A percentile compares a stretch with the other conserved stretches of the same genome.
These are phyloP conservation scores for Penicillium lividum DNA, from an alignment of 495 filamentous ascomycete species.

Conservation along the genomic window DNA sequence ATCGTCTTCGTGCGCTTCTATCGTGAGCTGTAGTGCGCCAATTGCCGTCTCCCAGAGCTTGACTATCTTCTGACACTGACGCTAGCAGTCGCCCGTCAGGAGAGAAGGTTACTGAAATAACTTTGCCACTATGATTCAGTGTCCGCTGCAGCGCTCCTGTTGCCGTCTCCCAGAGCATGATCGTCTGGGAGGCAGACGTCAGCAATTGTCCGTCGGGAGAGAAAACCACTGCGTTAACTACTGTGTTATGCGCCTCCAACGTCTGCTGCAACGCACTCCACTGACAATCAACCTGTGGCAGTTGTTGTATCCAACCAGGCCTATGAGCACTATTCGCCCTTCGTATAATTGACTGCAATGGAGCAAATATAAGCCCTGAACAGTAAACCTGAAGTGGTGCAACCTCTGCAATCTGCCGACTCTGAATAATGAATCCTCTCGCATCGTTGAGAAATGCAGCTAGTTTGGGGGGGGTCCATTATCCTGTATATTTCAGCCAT, in stretches of 20 bases:
- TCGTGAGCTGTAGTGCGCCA: no score
- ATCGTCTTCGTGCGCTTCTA: neutral
- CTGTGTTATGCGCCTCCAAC: neutral
- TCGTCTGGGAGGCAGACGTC: no score
- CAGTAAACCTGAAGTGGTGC: conserved; percentile 26
- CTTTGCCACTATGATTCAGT: no score
- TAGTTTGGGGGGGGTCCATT: no score
- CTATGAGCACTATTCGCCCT: conserved; percentile 12
- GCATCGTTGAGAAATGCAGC: conserved; percentile 28
- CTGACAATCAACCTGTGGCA: conserved; percentile 13
- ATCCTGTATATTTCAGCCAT: conserved; percentile 4
- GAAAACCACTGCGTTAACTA: neutral
- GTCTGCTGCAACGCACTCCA: conserved; percentile 7
- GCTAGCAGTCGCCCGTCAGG: neutral
- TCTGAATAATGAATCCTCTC: conserved; percentile 34
- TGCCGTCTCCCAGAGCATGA: no score
- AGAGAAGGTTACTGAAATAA: neutral
- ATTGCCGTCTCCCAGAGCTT: neutral
- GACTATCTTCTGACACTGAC: neutral
- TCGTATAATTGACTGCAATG: conserved; percentile 29
- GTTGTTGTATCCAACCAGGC: conserved; percentile 13
- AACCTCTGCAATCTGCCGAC: conserved; percentile 33
- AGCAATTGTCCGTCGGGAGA: neutral
- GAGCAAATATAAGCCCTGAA: conserved; percentile 38
- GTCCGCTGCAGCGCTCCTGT: no score